These are phyloP conservation scores for Zymoseptoria brevis DNA, from an alignment of 2,329 filamentous ascomycete genomes.

Conservation along the genomic window DNA sequence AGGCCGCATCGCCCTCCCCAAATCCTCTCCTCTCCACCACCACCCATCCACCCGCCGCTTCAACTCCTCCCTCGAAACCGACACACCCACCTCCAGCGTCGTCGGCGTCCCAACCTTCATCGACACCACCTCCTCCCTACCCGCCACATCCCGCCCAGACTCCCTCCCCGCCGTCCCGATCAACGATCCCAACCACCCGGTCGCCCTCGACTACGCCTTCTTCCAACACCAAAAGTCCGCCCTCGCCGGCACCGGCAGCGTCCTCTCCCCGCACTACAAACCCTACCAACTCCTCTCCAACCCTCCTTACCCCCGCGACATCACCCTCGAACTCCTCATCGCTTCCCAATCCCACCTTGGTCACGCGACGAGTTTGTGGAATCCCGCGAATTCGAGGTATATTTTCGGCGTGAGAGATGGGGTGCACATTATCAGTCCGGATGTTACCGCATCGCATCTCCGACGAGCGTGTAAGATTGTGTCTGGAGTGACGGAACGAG, in stretches of 20 bases:
- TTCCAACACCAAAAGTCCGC: slow-evolving; percentile 36
- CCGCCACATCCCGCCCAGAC: slow-evolving; percentile 4
- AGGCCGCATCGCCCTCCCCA: slow-evolving; percentile 36
- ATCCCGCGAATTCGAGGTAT: slow-evolving; percentile 86
- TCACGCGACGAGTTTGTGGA: slow-evolving; percentile 86
- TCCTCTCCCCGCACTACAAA: slow-evolving; percentile 48
- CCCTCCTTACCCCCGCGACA: slow-evolving; percentile 68
- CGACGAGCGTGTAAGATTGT: slow-evolving; percentile 91
- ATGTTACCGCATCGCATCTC: slow-evolving; percentile 79
- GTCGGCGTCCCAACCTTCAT: not conserved
- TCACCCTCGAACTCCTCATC: slow-evolving; percentile 85
- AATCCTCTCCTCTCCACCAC: slow-evolving; percentile 25
- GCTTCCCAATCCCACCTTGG: slow-evolving; percentile 83
- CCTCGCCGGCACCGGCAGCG: slow-evolving; percentile 32
- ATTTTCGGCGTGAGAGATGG: slow-evolving; percentile 85
- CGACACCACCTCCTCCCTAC: not conserved
- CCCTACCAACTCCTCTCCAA: slow-evolving; percentile 59
- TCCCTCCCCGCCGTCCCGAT: slow-evolving; percentile 26
- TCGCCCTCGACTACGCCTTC: slow-evolving; percentile 36
- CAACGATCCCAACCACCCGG: slow-evolving; percentile 28
- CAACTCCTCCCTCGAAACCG: slow-evolving; percentile 30
- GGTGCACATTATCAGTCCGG: slow-evolving; percentile 69
- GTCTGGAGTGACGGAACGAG: slow-evolving; percentile 72
- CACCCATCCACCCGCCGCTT: slow-evolving; percentile 25
- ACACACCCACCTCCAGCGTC: not conserved